A percentile compares a stretch with the other conserved stretches of the same genome.
Conservation (phyloP, 805 yeast species). For the Candida khao-thaluensis region DNA sequence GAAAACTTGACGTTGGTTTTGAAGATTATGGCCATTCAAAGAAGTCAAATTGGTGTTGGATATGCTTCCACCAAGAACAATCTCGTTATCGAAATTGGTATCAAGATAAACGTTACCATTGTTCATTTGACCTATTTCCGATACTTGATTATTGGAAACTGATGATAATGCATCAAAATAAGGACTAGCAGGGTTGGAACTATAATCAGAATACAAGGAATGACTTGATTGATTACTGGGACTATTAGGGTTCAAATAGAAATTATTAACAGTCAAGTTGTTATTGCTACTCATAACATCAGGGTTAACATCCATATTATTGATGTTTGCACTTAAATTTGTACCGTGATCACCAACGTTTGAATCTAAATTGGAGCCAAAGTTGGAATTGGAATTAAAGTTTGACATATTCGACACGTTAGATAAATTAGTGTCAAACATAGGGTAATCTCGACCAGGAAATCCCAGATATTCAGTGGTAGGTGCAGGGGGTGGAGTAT, state of each 20-base stretch:
- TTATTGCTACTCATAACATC: background rate
- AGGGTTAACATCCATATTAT: background rate
- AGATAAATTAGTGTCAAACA: conserved; percentile 2
- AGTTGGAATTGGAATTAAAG: conserved; percentile 2
- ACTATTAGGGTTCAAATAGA: conserved; percentile 14
- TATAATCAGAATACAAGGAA: conserved; percentile 36
- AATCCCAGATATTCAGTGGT: conserved; percentile 17
- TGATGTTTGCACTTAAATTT: background rate
- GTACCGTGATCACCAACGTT: background rate
- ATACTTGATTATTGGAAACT: conserved; percentile 8
- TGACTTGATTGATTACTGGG: conserved; percentile 16
- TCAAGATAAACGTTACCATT: conserved; percentile 12
- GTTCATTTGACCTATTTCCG: conserved; percentile 9
- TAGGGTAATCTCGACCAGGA: conserved; percentile 9
- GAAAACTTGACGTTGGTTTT: conserved; percentile 10
- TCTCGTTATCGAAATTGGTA: conserved; percentile 31
- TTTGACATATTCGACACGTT: conserved; percentile 4
- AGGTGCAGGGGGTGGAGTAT: conserved; percentile 17
- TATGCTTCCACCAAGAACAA: conserved; percentile 39
- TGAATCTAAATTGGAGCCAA: conserved; percentile 1
- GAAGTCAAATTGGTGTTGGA: conserved; percentile 32
- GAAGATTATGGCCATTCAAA: conserved; percentile 7
- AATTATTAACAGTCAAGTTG: conserved; percentile 1
- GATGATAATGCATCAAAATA: conserved; percentile 34
- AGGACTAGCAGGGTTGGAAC: conserved; percentile 38